These are phyloP conservation scores for Catenaria anguillulae DNA, from an alignment of 371 early-diverging fungal species.

Conservation along the genomic window DNA sequence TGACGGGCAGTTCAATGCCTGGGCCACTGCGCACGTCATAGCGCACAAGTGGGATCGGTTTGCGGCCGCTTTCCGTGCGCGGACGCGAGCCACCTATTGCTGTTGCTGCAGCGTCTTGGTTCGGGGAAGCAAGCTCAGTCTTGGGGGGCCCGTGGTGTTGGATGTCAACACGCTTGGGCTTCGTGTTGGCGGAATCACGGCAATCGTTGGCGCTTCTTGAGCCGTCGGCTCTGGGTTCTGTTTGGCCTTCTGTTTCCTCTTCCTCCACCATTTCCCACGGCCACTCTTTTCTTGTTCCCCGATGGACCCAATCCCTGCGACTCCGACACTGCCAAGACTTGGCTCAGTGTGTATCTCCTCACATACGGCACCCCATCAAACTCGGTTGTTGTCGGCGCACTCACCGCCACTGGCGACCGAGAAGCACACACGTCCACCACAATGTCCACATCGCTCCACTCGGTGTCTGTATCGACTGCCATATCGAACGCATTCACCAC, in stretches of 20 bases:
- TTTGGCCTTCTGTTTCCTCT: slow-evolving; percentile 11
- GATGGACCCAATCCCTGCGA: slow-evolving; percentile 1
- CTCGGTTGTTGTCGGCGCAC: too few relatives aligned
- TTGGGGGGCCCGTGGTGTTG: too few relatives aligned
- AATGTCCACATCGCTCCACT: neutral
- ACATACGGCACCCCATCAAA: neutral
- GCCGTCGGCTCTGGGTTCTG: neutral
- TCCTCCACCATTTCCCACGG: slow-evolving; percentile 23
- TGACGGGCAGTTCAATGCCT: too few relatives aligned
- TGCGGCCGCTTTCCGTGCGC: too few relatives aligned
- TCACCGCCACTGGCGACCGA: neutral
- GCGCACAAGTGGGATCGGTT: too few relatives aligned
- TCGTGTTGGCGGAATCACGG: too few relatives aligned
- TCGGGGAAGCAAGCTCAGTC: too few relatives aligned
- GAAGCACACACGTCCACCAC: neutral
- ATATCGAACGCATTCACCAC: neutral
- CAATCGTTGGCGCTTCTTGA: too few relatives aligned
- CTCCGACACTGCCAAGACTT: neutral
- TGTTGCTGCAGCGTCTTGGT: too few relatives aligned
- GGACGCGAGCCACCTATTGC: too few relatives aligned
- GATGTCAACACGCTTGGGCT: too few relatives aligned
- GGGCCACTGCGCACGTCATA: too few relatives aligned
- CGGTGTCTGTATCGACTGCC: neutral
- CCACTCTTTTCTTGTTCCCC: slow-evolving; percentile 4
- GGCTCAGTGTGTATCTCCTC: neutral